Conservation (phyloP, 768 basidiomycete genomes). For the Podaxis mareebaensis region DNA sequence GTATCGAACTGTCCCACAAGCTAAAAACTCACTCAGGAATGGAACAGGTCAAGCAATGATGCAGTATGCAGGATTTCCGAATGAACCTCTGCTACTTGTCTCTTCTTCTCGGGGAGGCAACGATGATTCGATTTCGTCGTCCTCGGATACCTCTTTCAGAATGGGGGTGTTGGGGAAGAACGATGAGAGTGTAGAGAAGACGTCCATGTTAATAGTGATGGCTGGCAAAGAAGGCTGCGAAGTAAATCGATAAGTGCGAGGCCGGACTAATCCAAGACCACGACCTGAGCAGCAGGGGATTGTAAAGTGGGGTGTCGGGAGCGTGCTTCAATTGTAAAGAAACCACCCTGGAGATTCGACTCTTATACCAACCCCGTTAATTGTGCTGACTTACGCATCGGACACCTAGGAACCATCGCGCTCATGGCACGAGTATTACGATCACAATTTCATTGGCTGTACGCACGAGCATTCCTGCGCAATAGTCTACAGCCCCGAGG, state of each 20-base stretch:
- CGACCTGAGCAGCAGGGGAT: neutral
- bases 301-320: neutral
- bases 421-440: neutral
- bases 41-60: slow-evolving; percentile 5
- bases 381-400: neutral
- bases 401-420: neutral
- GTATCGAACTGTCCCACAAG: neutral
- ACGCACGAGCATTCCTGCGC: neutral
- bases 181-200: slow-evolving; percentile 5
- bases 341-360: neutral
- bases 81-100: neutral
- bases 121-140: neutral
- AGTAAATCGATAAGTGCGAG: neutral
- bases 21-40: neutral
- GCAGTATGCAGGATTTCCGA: neutral
- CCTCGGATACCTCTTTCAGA: neutral
- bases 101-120: slow-evolving; percentile 4
- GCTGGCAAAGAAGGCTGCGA: neutral
- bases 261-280: neutral
- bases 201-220: slow-evolving; percentile 9
- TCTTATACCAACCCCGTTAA: neutral
- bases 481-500: neutral
- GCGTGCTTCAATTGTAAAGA: neutral
- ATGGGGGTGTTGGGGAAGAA: neutral
- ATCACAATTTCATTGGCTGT: neutral